phyloP scores from a whole-genome alignment of 768 basidiomycete species.

The Pleurotus giganteus region DNA sequence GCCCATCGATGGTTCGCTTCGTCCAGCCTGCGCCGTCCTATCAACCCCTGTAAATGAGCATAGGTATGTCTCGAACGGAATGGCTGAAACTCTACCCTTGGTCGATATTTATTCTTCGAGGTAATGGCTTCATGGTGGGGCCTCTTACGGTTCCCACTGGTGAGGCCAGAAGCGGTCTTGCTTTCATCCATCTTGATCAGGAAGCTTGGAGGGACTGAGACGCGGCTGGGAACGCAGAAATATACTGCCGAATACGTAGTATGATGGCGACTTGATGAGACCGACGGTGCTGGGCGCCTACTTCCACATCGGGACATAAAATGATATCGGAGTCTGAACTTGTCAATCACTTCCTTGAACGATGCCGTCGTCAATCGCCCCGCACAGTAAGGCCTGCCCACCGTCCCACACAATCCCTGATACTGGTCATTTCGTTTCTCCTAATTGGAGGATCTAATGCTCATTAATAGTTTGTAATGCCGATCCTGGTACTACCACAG shows the following conservation, averaged over 20 bases:
- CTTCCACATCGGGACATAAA: no score
- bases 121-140: not conserved
- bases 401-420: no score
- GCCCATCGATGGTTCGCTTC: slow-evolving; percentile 69
- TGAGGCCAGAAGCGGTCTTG: not conserved
- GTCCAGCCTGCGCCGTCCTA: slow-evolving; percentile 36
- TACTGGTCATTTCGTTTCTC: no score
- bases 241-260: no score
- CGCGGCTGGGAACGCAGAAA: no score
- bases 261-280: no score
- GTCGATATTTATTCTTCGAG: not conserved
- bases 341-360: not conserved
- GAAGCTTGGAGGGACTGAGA: no score
- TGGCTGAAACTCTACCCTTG: not conserved
- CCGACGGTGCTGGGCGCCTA: no score
- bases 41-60: not conserved
- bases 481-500: no score
- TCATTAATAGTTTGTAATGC: no score
- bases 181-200: not conserved
- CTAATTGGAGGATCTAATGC: not conserved
- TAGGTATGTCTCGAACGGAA: not conserved
- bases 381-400: no score
- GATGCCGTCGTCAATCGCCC: not conserved
- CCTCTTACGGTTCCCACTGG: not conserved
- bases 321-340: not conserved